These are phyloP conservation scores for Solanum pinnatisectum DNA, from an alignment of 257 asterid species.

Conservation along the genomic window DNA sequence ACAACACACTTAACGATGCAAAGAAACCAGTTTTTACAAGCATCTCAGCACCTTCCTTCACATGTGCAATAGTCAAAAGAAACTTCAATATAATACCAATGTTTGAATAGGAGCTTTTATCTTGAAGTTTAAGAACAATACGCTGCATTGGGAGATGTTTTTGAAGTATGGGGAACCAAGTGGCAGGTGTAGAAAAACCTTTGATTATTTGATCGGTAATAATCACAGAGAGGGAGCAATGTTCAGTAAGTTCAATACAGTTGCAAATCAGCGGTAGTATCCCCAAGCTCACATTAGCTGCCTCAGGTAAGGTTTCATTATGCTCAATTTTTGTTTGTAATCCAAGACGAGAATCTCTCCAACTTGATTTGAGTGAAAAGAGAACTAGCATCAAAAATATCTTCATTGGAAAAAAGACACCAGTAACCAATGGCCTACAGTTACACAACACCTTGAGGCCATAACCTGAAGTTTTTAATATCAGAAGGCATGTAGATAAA, in stretches of 20 bases:
- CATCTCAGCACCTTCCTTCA: conserved; percentile 77
- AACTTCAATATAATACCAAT: conserved; percentile 50
- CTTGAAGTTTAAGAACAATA: conserved; percentile 64
- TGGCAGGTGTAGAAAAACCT: conserved; percentile 48
- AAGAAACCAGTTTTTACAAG: conserved; percentile 70
- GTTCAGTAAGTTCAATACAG: conserved; percentile 46
- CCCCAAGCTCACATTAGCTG: conserved; percentile 47
- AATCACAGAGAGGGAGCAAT: conserved; percentile 53
- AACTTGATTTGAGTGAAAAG: conserved; percentile 32
- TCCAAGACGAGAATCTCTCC: conserved; percentile 7
- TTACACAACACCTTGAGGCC: conserved; percentile 65
- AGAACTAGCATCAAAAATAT: conserved; percentile 59
- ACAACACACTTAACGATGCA: conserved; percentile 41
- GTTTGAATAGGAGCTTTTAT: conserved; percentile 17
- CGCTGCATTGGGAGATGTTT: conserved; percentile 59
- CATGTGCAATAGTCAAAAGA: conserved; percentile 71
- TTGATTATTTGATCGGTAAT: conserved; percentile 54
- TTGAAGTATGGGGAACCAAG: conserved; percentile 76
- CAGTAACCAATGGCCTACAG: conserved; percentile 25
- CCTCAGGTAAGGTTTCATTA: conserved; percentile 43
- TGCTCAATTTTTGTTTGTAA: conserved; percentile 13
- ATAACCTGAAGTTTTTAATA: conserved; percentile 58
- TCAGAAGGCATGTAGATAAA: conserved; percentile 22
- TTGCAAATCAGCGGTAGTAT: conserved; percentile 73
- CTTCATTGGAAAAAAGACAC: conserved; percentile 32